A percentile compares a stretch with the other conserved stretches of the same genome.
These are phyloP conservation scores for Leptodontidium sp. DNA, from an alignment of 2,329 filamentous ascomycete genomes.

Conservation along the genomic window DNA sequence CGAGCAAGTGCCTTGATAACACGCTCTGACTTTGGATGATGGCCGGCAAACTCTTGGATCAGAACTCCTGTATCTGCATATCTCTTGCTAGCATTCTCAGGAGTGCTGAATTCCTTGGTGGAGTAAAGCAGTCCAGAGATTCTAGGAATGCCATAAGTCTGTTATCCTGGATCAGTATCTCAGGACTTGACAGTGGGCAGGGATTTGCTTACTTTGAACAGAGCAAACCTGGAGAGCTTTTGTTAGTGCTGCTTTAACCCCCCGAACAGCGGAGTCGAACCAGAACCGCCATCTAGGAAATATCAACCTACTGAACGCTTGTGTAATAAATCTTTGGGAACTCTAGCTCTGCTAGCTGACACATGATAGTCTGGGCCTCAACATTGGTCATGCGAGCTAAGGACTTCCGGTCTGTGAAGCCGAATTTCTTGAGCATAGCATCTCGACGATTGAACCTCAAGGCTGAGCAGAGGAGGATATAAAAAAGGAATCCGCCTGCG, in stretches of 20 bases:
- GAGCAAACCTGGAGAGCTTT: slow-evolving; percentile 14
- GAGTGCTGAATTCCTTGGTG: slow-evolving; percentile 57
- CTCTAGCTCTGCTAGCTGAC: slow-evolving; percentile 56
- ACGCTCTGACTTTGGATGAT: slow-evolving; percentile 46
- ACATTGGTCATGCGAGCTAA: slow-evolving; percentile 61
- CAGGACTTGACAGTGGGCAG: neutral
- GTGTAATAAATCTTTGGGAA: slow-evolving; percentile 62
- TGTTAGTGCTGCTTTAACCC: neutral
- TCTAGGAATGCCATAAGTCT: slow-evolving; percentile 64
- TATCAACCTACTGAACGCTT: slow-evolving; percentile 58
- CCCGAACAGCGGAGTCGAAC: neutral
- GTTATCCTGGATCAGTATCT: slow-evolving; percentile 2
- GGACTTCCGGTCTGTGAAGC: slow-evolving; percentile 54
- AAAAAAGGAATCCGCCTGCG: slow-evolving; percentile 22
- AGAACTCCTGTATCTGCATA: slow-evolving; percentile 40
- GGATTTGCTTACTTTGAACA: slow-evolving; percentile 59
- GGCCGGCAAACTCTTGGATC: slow-evolving; percentile 37
- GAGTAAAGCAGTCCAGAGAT: slow-evolving; percentile 58
- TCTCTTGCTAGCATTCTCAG: slow-evolving; percentile 56
- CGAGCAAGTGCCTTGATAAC: slow-evolving; percentile 62
- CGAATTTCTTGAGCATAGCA: slow-evolving; percentile 51
- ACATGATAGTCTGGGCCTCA: slow-evolving; percentile 60
- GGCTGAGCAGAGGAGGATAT: slow-evolving; percentile 35
- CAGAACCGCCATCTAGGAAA: neutral
- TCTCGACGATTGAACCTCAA: slow-evolving; percentile 52